Conservation (phyloP, 2,329 filamentous ascomycete species). For the Colletotrichum plurivorum region DNA sequence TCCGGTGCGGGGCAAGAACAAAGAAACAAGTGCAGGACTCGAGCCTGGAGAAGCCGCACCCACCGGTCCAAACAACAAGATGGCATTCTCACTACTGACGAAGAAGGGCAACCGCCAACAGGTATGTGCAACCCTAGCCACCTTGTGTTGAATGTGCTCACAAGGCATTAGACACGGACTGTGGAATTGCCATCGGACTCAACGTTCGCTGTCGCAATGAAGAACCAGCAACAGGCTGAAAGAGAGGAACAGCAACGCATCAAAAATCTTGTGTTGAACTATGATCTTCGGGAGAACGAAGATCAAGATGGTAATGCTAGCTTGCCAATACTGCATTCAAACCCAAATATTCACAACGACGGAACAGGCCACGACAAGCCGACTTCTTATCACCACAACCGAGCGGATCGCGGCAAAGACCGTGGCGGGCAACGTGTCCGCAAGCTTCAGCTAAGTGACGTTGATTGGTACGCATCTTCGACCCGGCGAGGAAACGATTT, state of each 20-base stretch:
- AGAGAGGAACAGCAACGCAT: slow-evolving; percentile 97
- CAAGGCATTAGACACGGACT: slow-evolving; percentile 78
- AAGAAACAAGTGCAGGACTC: slow-evolving; percentile 40
- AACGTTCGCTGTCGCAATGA: slow-evolving; percentile 96
- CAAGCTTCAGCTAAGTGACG: slow-evolving; percentile 94
- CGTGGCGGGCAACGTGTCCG: slow-evolving; percentile 85
- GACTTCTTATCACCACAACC: slow-evolving; percentile 66
- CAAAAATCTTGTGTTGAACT: slow-evolving; percentile 97
- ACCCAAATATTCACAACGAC: slow-evolving; percentile 65
- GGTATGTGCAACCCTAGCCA: slow-evolving; percentile 59
- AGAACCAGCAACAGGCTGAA: slow-evolving; percentile 93
- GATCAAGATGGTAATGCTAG: slow-evolving; percentile 80
- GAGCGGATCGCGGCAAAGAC: slow-evolving; percentile 70
- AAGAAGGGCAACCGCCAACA: slow-evolving; percentile 97
- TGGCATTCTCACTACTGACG: slow-evolving; percentile 96
- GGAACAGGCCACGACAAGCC: slow-evolving; percentile 65
- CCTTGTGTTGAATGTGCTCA: slow-evolving; percentile 36
- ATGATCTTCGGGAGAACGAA: slow-evolving; percentile 90
- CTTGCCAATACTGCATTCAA: slow-evolving; percentile 59
- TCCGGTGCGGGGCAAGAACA: slow-evolving; percentile 81
- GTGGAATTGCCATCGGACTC: slow-evolving; percentile 93
- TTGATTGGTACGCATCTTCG: slow-evolving; percentile 84
- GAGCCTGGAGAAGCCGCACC: slow-evolving; percentile 35
- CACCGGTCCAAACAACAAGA: slow-evolving; percentile 66
- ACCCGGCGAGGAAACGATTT: slow-evolving; percentile 35